Conservation (phyloP, 1,139 yeast species). For the Hyphopichia pseudoburtonii region DNA sequence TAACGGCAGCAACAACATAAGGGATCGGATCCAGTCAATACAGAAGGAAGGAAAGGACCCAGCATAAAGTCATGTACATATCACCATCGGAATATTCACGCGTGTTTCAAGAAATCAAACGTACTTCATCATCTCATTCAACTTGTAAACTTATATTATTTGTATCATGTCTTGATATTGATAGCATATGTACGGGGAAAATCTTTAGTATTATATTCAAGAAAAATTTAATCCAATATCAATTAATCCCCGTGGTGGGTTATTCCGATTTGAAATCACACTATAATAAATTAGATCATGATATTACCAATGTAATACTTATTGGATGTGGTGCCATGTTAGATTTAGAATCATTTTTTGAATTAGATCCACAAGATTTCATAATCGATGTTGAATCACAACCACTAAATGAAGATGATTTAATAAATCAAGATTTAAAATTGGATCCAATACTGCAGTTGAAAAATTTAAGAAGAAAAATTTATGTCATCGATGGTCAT, state of each 20-base stretch:
- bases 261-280: conserved; percentile 72
- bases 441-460: conserved; percentile 4
- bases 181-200: conserved; percentile 87
- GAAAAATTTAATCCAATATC: conserved; percentile 82
- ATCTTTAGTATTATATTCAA: conserved; percentile 70
- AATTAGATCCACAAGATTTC: conserved; percentile 55
- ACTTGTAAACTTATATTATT: conserved; percentile 86
- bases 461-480: conserved; percentile 24
- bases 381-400: conserved; percentile 8
- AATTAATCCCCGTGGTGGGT: conserved; percentile 92
- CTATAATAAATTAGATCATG: conserved; percentile 65
- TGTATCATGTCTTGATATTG: conserved; percentile 88
- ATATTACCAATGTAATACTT: conserved; percentile 73
- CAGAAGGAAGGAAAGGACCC: too few species aligned
- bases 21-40: too few species aligned
- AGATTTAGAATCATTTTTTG: conserved; percentile 78
- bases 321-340: conserved; percentile 96
- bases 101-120: conserved; percentile 60
- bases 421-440: conserved; percentile 5
- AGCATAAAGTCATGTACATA: conserved; percentile 70
- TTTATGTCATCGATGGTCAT: conserved; percentile 87
- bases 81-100: conserved; percentile 58
- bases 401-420: conserved; percentile 6
- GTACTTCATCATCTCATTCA: conserved; percentile 75
- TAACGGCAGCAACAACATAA: too few species aligned